Evolutionary conservation across 345 rosid species (phyloP).

Genomic region (Aurinia saxatilis): DNA sequence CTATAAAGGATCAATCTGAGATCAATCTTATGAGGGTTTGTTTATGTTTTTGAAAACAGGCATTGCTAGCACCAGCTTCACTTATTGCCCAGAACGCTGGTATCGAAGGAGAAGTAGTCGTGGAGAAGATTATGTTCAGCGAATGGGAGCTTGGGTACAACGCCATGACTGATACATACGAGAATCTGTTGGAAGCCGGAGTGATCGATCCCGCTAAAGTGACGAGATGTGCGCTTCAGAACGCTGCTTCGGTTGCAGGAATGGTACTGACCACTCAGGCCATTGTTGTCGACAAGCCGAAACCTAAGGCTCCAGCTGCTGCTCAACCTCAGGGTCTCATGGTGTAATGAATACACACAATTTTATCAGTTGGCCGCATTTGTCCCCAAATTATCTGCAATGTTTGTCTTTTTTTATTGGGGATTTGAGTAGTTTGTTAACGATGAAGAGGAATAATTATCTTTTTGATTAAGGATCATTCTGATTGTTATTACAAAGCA

Average conservation of each 20-base stretch:
- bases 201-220: conserved; percentile 97
- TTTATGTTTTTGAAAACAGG: conserved; percentile 32
- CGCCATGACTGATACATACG: conserved; percentile 82
- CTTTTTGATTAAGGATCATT: neutral
- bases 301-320: conserved; percentile 51
- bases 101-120: conserved; percentile 92
- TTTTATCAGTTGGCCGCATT: conserved; percentile 6
- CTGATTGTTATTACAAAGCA: neutral
- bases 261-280: conserved; percentile 99
- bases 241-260: conserved; percentile 92
- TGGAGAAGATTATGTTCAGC: conserved; percentile 61
- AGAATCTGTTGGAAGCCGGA: conserved; percentile 83
- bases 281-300: conserved; percentile 83
- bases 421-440: conserved; percentile 20
- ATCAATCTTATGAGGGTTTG: neutral
- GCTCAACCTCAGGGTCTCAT: conserved; percentile 61
- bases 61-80: conserved; percentile 79
- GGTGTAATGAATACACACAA: conserved; percentile 24
- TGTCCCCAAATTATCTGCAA: conserved; percentile 18
- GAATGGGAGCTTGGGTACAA: conserved; percentile 97
- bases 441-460: conserved; percentile 11
- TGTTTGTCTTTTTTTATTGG: neutral
- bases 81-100: conserved; percentile 96
- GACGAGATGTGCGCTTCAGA: conserved; percentile 87
- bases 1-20: neutral